Conservation (phyloP, 768 basidiomycete species). For the Suillus alpinus region DNA sequence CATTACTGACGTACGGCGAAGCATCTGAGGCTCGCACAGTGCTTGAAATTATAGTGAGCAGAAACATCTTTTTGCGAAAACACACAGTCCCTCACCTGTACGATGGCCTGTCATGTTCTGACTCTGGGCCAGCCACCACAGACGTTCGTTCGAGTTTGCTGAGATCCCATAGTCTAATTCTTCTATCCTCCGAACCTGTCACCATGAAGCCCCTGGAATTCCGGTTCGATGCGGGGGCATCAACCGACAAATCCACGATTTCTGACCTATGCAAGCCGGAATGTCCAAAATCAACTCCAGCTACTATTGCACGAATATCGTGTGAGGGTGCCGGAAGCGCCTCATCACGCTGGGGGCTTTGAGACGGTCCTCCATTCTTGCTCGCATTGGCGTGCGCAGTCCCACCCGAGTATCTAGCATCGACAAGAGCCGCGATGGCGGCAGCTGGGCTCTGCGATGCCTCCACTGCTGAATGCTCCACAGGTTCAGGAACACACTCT, state of each 20-base stretch:
- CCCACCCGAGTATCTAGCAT: conserved; percentile 50
- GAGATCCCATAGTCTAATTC: conserved; percentile 87
- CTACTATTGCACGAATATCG: conserved; percentile 68
- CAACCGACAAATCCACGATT: conserved; percentile 41
- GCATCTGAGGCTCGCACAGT: conserved; percentile 35
- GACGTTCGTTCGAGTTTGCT: conserved; percentile 67
- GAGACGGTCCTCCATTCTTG: conserved; percentile 31
- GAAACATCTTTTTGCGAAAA: neutral
- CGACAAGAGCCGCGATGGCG: conserved; percentile 81
- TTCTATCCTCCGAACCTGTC: conserved; percentile 88
- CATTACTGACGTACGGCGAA: conserved; percentile 44
- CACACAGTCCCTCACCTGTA: conserved; percentile 56
- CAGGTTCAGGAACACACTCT: conserved; percentile 52
- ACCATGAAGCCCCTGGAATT: conserved; percentile 69
- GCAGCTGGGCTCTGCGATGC: conserved; percentile 64
- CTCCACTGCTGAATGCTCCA: conserved; percentile 48
- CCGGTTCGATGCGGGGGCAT: conserved; percentile 38
- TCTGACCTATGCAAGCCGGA: conserved; percentile 51
- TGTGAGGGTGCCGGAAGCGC: conserved; percentile 49
- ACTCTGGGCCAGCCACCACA: conserved; percentile 76
- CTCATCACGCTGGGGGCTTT: conserved; percentile 33
- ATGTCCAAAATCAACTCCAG: conserved; percentile 75
- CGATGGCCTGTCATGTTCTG: conserved; percentile 69
- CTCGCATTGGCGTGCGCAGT: conserved; percentile 21
- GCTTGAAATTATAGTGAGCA: conserved; percentile 19